phyloP scores from a whole-genome alignment of 2,329 filamentous ascomycete genomes.

The Didymella segeticola region DNA sequence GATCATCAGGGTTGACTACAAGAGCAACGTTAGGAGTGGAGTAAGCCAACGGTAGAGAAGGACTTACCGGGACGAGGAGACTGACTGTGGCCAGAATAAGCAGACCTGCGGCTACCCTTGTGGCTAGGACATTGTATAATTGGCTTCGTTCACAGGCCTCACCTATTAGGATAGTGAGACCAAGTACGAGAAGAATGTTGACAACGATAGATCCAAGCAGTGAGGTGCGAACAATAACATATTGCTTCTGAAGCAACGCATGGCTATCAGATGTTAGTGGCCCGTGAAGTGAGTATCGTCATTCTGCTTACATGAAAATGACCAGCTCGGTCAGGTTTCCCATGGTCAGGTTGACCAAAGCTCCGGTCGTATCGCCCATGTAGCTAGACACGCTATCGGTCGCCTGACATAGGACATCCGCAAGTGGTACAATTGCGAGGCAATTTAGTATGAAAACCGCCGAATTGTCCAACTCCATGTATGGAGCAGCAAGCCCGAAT shows the following conservation, averaged over 20 bases:
- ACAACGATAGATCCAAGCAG: conserved; percentile 86
- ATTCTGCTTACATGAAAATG: conserved; percentile 63
- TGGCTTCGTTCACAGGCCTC: conserved; percentile 76
- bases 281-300: conserved; percentile 1
- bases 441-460: conserved; percentile 23
- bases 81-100: conserved; percentile 76
- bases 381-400: conserved; percentile 80
- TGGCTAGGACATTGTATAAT: conserved; percentile 85
- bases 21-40: neutral
- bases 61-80: conserved; percentile 76
- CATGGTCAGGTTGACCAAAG: conserved; percentile 60
- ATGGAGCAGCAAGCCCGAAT: conserved; percentile 62
- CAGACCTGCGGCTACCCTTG: conserved; percentile 80
- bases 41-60: neutral
- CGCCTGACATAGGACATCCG: conserved; percentile 21
- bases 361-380: conserved; percentile 67
- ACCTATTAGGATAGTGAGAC: conserved; percentile 86
- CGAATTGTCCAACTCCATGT: conserved; percentile 72
- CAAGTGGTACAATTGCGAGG: conserved; percentile 21
- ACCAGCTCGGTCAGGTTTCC: conserved; percentile 88
- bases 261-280: conserved; percentile 65
- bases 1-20: conserved; percentile 16
- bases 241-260: conserved; percentile 72
- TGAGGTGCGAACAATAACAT: conserved; percentile 87
- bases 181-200: conserved; percentile 82